Evolutionary conservation across 768 basidiomycete species (phyloP).

Genomic region (Amylocystis lapponica): DNA sequence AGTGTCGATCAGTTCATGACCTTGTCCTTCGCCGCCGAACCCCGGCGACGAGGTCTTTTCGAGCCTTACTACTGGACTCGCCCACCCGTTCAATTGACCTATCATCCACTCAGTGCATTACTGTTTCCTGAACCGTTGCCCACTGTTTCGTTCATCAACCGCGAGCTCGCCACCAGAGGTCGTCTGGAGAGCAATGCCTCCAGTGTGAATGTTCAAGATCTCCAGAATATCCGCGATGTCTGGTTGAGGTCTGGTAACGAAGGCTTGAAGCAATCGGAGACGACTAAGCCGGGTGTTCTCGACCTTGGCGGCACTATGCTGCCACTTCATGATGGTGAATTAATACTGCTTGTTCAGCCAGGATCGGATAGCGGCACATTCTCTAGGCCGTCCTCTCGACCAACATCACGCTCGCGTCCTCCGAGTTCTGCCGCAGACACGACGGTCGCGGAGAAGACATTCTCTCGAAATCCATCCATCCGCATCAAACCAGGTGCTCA

Average conservation of each 20-base stretch:
- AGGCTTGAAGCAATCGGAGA: constrained; percentile 4
- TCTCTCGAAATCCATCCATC: constrained; percentile 66
- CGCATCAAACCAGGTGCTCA: constrained; percentile 70
- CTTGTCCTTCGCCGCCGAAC: constrained; percentile 69
- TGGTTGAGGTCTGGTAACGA: constrained; percentile 34
- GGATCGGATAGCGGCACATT: constrained; percentile 35
- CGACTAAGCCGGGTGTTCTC: constrained; percentile 11
- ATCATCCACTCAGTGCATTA: constrained; percentile 54
- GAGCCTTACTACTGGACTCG: constrained; percentile 74
- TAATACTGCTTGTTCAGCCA: constrained; percentile 63
- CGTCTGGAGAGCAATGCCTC: constrained; percentile 60
- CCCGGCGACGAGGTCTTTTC: constrained; percentile 66
- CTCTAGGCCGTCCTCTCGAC: constrained; percentile 41
- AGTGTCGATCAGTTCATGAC: constrained; percentile 78
- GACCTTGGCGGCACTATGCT: constrained; percentile 65
- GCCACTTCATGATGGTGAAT: constrained; percentile 68
- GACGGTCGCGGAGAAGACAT: constrained; percentile 31
- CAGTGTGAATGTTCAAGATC: constrained; percentile 44
- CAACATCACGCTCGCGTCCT: constrained; percentile 65
- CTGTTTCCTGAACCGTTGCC: constrained; percentile 76
- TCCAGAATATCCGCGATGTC: constrained; percentile 53
- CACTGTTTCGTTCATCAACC: constrained; percentile 60
- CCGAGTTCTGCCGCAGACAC: constrained; percentile 54
- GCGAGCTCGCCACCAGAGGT: constrained; percentile 55
- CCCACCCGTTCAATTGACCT: constrained; percentile 29